Evolutionary conservation across 495 filamentous ascomycete genomes (phyloP).

Genomic region (Cryomyces antarcticus): DNA sequence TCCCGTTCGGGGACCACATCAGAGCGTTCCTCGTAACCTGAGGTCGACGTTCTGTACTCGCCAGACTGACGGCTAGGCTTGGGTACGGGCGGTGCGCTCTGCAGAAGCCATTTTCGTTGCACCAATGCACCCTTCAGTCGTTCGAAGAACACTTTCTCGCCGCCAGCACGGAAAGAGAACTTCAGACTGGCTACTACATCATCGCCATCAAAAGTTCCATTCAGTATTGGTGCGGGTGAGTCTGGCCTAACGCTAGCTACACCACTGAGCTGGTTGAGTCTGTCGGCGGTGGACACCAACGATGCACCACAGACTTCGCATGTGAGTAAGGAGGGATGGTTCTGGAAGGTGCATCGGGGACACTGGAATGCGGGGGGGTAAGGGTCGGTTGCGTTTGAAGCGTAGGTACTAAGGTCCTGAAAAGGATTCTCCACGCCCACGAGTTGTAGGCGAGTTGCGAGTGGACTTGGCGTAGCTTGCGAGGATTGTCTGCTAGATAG

Average conservation of each 20-base stretch:
- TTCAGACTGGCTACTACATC: constrained; percentile 63
- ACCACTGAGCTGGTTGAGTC: constrained; percentile 18
- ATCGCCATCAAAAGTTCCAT: constrained; percentile 19
- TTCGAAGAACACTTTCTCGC: constrained; percentile 79
- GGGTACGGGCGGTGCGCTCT: constrained; percentile 80
- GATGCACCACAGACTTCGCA: constrained; percentile 88
- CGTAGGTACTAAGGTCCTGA: background rate
- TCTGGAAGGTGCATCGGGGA: constrained; percentile 82
- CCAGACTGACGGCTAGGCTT: constrained; percentile 23
- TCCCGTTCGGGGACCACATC: constrained; percentile 16
- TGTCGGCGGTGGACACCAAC: constrained; percentile 31
- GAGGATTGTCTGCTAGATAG: constrained; percentile 14
- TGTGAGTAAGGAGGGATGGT: constrained; percentile 66
- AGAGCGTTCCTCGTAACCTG: background rate
- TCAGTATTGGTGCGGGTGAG: constrained; percentile 52
- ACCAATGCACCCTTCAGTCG: constrained; percentile 68
- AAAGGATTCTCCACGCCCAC: no score
- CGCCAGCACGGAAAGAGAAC: constrained; percentile 74
- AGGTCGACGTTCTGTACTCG: background rate
- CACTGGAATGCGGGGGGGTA: constrained; percentile 27
- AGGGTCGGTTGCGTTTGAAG: background rate
- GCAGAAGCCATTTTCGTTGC: constrained; percentile 90
- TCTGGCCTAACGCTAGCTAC: constrained; percentile 28
- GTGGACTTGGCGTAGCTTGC: background rate
- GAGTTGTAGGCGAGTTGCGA: no score